Evolutionary conservation across 495 filamentous ascomycete species (phyloP).

Genomic region (Penicillium soppii): DNA sequence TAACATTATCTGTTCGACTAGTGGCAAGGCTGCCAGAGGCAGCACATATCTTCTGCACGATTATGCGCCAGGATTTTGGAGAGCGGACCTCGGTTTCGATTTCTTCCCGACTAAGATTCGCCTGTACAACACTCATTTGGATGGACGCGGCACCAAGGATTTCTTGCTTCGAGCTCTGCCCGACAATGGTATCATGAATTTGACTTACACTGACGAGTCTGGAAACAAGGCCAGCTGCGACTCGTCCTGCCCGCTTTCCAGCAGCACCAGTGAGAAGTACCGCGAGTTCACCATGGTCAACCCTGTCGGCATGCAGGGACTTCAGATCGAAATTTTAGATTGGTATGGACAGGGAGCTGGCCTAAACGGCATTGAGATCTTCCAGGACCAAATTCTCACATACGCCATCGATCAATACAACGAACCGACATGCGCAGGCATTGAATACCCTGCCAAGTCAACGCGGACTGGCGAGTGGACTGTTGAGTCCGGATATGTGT

Average conservation of each 20-base stretch:
- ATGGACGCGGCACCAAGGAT: constrained; percentile 81
- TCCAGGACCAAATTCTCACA: constrained; percentile 76
- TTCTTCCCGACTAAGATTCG: constrained; percentile 84
- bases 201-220: constrained; percentile 80
- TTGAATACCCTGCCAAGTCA: constrained; percentile 61
- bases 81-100: constrained; percentile 74
- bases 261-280: constrained; percentile 58
- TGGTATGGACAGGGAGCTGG: constrained; percentile 89
- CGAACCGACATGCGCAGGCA: constrained; percentile 75
- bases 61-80: constrained; percentile 77
- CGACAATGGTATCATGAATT: constrained; percentile 91
- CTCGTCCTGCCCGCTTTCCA: constrained; percentile 73
- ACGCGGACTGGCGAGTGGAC: constrained; percentile 73
- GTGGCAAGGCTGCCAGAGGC: constrained; percentile 58
- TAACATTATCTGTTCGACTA: constrained; percentile 82
- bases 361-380: constrained; percentile 86
- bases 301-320: constrained; percentile 79
- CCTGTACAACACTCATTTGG: constrained; percentile 83
- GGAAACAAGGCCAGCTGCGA: constrained; percentile 68
- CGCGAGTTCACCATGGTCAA: constrained; percentile 95
- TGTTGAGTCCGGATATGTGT: constrained; percentile 71
- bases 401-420: constrained; percentile 88
- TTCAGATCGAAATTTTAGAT: constrained; percentile 78
- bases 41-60: constrained; percentile 86
- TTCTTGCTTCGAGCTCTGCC: constrained; percentile 82